Evolutionary conservation across 352 stramenopile species (phyloP), one percentile per base, ranked within the genome.

Genomic region (Phytopythium helicoides): DNA sequence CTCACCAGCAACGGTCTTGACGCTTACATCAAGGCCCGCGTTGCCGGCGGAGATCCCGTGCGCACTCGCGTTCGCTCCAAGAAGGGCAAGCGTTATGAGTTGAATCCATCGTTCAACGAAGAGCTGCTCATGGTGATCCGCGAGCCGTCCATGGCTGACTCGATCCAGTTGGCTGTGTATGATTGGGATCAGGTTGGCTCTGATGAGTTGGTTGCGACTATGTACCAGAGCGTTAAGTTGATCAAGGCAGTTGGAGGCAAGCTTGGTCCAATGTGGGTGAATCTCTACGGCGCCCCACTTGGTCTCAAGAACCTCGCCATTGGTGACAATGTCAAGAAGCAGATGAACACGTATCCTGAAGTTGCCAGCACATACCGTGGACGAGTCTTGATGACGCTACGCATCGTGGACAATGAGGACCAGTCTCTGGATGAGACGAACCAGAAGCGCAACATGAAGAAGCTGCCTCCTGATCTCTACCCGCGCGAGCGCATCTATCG

Each of bases 311-410:
- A 72, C 23, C 69, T 87, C 15, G 76, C 68, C 4, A 66, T 89
- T 28, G 71, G 79, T 4, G 71, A 82, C 44, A 75, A 69, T 9
- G 70, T 86, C 42, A 83, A 89, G 54, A 85, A 86, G 26, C 77
- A 89, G 47, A 96, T 96, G 89, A 96, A 95, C 56, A 81, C 64
- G 33, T 87, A 84, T 39, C 86, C 88, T 0, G 74, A 93, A 19
- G 79, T 87, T 39, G 86, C 78, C 11, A 92, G 78, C 14, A 92
- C 81, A 1, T 96, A 95, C 48, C 80, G 86, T 41, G 88, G 88
- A 2, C 78, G 86, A 4, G 57, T 96, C 15, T 62, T 97, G 22
- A 65, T 97, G 37, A 86, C 62, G n/a, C 63, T 90, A 33, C 64
- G 74, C 15, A 75, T 96, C 36, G 55, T 89, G 38, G 71, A 80